A percentile compares a stretch with the other conserved stretches of the same genome.
Conservation (phyloP, 2,329 filamentous ascomycete genomes). For the Diaporthe amygdali region DNA sequence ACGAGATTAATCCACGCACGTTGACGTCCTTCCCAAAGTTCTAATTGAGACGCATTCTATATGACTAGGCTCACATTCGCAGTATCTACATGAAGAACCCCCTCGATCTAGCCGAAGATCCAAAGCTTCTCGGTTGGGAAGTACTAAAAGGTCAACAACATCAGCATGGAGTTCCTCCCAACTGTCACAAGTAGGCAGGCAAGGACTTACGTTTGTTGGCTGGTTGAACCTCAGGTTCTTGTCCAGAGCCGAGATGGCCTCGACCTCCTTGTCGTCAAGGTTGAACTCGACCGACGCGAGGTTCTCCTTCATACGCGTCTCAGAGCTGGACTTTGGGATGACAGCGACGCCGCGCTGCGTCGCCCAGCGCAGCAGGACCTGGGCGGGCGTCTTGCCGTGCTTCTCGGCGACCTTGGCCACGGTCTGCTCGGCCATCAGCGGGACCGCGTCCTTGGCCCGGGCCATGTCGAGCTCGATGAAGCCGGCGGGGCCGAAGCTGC, state of each 20-base stretch:
- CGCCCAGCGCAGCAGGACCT: slow-evolving; percentile 86
- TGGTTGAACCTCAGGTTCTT: slow-evolving; percentile 77
- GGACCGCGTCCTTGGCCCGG: slow-evolving; percentile 66
- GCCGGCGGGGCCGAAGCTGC: slow-evolving; percentile 78
- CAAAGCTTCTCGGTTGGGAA: slow-evolving; percentile 61
- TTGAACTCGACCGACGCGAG: slow-evolving; percentile 71
- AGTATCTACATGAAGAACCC: neutral
- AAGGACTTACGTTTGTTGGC: slow-evolving; percentile 48
- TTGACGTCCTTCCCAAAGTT: neutral
- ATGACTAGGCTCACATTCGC: neutral
- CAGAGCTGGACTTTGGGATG: slow-evolving; percentile 76
- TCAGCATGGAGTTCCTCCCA: neutral
- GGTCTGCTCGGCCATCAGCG: slow-evolving; percentile 73
- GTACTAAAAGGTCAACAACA: slow-evolving; percentile 45
- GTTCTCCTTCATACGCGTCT: slow-evolving; percentile 64
- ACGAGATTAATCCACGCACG: neutral
- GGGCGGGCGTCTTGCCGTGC: slow-evolving; percentile 74
- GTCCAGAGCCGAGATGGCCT: slow-evolving; percentile 70
- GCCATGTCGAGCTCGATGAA: slow-evolving; percentile 81
- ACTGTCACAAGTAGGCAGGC: slow-evolving; percentile 5
- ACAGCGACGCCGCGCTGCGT: slow-evolving; percentile 83
- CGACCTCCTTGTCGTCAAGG: slow-evolving; percentile 68
- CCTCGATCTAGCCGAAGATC: slow-evolving; percentile 56
- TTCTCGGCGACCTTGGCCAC: slow-evolving; percentile 72
- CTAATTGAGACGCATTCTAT: slow-evolving; percentile 3